Base-by-base conservation (phyloP, 257 asterid genomes). In the Capsicum pubescens region DNA sequence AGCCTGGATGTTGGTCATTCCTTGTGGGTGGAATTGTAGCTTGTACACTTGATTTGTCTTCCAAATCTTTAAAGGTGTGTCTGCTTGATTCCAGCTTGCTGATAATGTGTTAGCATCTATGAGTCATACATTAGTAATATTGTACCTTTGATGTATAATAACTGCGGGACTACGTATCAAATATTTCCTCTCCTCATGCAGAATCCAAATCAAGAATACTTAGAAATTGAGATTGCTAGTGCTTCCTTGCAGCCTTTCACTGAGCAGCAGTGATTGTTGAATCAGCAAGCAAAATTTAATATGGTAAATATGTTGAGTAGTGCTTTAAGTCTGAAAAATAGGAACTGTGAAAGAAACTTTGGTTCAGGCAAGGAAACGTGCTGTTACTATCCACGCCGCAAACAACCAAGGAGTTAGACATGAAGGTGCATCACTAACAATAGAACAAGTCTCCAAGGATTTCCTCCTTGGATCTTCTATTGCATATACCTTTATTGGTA, bases 1-100 rank as follows among this genome's bases (percentile, higher is more conserved):
- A 83, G 68, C 64, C n/a, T 15, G 93, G 96, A 0, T 94, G 98
- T 78, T 94, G 95, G 93, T 91, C 95, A 0, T 93, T 94, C 84
- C 94, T 93, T 74, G 92, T 93, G 91, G 98, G 97, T 84, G 98
- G 97, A 66, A 91, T 93, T 85, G 89, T 87, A 1, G 26, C 91
- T 6, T 80, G 91, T 67, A 85, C 92, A 32, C 91, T 93, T 12
- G 83, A 82, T 69, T 82, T 85, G 10, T 88, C 95, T 11, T 80
- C 82, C 19, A 89, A 93, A 11, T 86, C 86, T 56, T 76, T 93
- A 66, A 84, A 87, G 93, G 98, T 93, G 42, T 15, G 12, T 85
- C 64, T 87, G 39, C 80, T 71, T 9, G 44, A 58, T 60, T 86
- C 87, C 48, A 44, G 48, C 1, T 12, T 81, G 36, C 12, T 32